Conservation (phyloP, 2,329 filamentous ascomycete species). For the Fusarium sp. region DNA sequence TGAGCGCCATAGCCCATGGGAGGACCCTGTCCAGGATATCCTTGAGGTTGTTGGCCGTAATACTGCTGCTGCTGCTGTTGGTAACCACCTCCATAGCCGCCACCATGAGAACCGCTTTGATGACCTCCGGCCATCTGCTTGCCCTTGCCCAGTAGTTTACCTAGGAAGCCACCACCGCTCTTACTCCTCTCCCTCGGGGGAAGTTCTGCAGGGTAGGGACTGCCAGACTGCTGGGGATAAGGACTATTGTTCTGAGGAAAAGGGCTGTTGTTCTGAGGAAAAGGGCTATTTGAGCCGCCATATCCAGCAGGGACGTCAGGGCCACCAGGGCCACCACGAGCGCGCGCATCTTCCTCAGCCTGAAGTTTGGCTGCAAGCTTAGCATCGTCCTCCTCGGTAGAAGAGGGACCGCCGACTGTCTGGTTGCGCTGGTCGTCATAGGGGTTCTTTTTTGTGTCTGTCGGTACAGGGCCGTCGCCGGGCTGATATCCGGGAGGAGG, state of each 20-base stretch:
- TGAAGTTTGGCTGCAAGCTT: constrained; percentile 81
- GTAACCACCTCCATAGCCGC: constrained; percentile 44
- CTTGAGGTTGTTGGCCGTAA: constrained; percentile 40
- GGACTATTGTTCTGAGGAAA: constrained; percentile 39
- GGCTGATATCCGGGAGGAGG: constrained; percentile 76
- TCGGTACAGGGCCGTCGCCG: constrained; percentile 53
- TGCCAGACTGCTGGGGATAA: constrained; percentile 46
- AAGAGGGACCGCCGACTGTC: constrained; percentile 49
- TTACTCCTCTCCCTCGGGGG: constrained; percentile 56
- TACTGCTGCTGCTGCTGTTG: constrained; percentile 47
- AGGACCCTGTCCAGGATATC: constrained; percentile 41
- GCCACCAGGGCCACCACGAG: constrained; percentile 47
- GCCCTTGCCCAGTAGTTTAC: constrained; percentile 64
- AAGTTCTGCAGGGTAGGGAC: constrained; percentile 53
- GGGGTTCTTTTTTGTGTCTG: constrained; percentile 76
- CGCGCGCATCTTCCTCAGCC: constrained; percentile 81
- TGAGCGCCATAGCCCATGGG: constrained; percentile 44
- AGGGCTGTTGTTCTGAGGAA: constrained; percentile 38
- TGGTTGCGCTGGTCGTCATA: constrained; percentile 62
- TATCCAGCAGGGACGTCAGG: constrained; percentile 51
- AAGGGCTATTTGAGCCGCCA: constrained; percentile 44
- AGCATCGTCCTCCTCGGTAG: constrained; percentile 73
- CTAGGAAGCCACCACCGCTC: constrained; percentile 59
- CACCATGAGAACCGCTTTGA: constrained; percentile 27
- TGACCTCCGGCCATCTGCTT: constrained; percentile 51